Evolutionary conservation across 257 asterid species (phyloP).

Genomic region (Jaltomata sinuosa): DNA sequence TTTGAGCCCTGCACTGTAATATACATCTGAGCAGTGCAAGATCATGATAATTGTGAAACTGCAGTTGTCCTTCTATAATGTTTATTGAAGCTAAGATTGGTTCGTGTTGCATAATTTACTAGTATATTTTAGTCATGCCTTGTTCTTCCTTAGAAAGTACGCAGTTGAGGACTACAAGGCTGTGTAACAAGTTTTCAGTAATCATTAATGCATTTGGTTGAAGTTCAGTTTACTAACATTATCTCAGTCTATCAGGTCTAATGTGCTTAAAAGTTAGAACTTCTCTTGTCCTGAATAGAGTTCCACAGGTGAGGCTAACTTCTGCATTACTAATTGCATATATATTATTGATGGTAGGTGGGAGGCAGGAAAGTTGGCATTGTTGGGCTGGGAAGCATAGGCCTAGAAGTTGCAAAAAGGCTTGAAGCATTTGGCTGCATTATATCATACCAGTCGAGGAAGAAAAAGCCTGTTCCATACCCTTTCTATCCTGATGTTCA

Average conservation of each 20-base stretch:
- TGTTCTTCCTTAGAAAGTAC: neutral
- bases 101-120: neutral
- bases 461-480: slow-evolving; percentile 35
- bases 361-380: slow-evolving; percentile 65
- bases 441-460: slow-evolving; percentile 49
- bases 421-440: slow-evolving; percentile 58
- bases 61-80: neutral
- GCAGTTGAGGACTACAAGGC: neutral
- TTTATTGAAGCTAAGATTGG: neutral
- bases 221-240: neutral
- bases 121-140: neutral
- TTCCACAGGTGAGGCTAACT: neutral
- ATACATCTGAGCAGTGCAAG: neutral
- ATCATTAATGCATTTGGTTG: neutral
- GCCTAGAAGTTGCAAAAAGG: slow-evolving; percentile 60
- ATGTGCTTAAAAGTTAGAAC: neutral
- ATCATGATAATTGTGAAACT: neutral
- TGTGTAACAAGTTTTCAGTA: neutral
- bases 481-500: slow-evolving; percentile 19
- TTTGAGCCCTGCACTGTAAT: too few species aligned
- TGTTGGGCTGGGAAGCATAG: slow-evolving; percentile 83
- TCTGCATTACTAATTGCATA: neutral
- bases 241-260: neutral
- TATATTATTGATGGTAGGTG: slow-evolving; percentile 22
- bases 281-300: neutral